phyloP scores from a whole-genome alignment of 148 eudicot genomes.

The Polygonum aviculare region DNA sequence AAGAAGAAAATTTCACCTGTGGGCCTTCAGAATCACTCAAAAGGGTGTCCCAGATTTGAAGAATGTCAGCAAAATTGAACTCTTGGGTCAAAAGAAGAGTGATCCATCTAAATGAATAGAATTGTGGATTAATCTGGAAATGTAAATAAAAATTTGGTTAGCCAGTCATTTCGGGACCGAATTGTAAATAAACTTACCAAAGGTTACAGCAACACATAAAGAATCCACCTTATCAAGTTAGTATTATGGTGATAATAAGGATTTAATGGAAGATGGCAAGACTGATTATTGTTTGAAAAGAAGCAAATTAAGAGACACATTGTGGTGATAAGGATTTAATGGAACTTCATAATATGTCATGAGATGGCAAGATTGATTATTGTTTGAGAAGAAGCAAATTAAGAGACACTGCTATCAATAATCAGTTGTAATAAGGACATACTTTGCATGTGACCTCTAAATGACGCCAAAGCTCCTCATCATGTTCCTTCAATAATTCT shows the following conservation, averaged over 20 bases:
- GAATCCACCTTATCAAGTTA: background rate
- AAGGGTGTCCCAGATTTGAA: constrained; percentile 90
- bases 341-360: background rate
- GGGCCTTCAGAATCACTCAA: constrained; percentile 98
- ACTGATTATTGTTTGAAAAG: background rate
- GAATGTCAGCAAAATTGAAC: constrained; percentile 82
- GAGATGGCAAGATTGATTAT: background rate
- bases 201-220: too few species aligned
- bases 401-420: background rate
- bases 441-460: constrained; percentile 95
- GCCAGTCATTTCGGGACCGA: background rate
- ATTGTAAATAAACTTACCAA: background rate
- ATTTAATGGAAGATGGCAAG: background rate
- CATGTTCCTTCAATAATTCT: constrained; percentile 73
- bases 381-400: background rate
- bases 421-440: constrained; percentile 17
- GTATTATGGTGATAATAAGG: background rate
- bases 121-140: constrained; percentile 88
- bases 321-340: background rate
- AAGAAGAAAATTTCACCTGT: constrained; percentile 40
- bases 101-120: constrained; percentile 48
- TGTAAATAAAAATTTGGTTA: constrained; percentile 14
- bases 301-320: background rate
- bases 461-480: constrained; percentile 99
- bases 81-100: constrained; percentile 99